Base-by-base conservation (phyloP, 345 rosid genomes). In the Turritis glabra region DNA sequence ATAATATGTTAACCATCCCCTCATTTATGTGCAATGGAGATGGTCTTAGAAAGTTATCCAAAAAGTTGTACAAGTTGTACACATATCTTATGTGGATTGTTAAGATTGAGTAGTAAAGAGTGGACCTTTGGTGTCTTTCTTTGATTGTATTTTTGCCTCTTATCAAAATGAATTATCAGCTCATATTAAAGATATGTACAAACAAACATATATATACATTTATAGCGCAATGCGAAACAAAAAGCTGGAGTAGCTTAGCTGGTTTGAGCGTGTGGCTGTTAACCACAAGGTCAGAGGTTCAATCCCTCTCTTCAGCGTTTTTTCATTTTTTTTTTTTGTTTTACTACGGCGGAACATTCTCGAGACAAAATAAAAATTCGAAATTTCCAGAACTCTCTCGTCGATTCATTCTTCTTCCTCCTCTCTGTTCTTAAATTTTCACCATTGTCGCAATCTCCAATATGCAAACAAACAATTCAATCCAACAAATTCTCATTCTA, bases 251-350 rank as follows among this genome's bases (percentile, higher is more conserved):
- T 62, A 72, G 76, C 77, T 63, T 71, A 73, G 88, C 71, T 80
- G 94, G 89, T 68, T 87, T 85, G 88, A 82, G 85, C 87, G 87
- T 87, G 86, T 19, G 84, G 88, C 87, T 83, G 83, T 82, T 84
- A 61, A 61, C 67, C 51, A 23, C 67, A 61, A 61, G 67, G 51
- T 61, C 85, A 82, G 79, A 85, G 90, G 87, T 90, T 90, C 89
- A 70, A 90, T 40, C 62, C 69, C 72, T 38, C 53, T 52, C 63
- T 72, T 17, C 9, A 62, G 76, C 76, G 69, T 33, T 23, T 30
- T 14, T 19, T 26, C 1, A 1, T 0, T 8, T 18, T 15, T 21
- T 1, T 8, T 3, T 7, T 3, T 18, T 46, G 3, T 1, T 5
- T 12, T 4, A n/a, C 17, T 13, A 15, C 44, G 46, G 35, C 26